Evolutionary conservation across 1,284 basidiomycete species (phyloP).

Genomic region (Heterobasidion parviporum): DNA sequence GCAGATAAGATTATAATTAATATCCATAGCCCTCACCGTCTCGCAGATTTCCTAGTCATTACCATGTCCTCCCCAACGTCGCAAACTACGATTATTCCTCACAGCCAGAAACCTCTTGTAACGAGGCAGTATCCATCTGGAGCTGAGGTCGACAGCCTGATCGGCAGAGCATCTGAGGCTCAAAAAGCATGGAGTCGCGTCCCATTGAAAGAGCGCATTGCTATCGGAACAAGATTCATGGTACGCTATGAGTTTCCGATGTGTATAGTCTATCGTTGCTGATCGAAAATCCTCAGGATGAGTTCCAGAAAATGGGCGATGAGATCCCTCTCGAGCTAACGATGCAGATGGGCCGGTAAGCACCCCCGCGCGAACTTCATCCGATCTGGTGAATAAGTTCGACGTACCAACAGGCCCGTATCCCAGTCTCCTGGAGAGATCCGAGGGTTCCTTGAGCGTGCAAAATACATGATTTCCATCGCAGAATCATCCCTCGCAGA

Average conservation of each 20-base stretch:
- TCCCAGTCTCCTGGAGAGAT: slow-evolving; percentile 75
- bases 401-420: slow-evolving; percentile 50
- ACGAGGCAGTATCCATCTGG: slow-evolving; percentile 49
- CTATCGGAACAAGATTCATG: slow-evolving; percentile 70
- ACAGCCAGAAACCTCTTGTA: slow-evolving; percentile 53
- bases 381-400: not conserved
- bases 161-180: slow-evolving; percentile 52
- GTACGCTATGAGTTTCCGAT: slow-evolving; percentile 28
- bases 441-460: slow-evolving; percentile 73
- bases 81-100: slow-evolving; percentile 67
- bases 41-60: not conserved
- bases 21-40: not conserved
- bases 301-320: slow-evolving; percentile 64
- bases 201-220: slow-evolving; percentile 63
- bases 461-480: slow-evolving; percentile 80
- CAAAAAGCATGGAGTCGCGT: slow-evolving; percentile 71
- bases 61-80: slow-evolving; percentile 7
- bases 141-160: slow-evolving; percentile 49
- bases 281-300: slow-evolving; percentile 38
- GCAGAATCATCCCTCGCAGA: slow-evolving; percentile 75
- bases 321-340: slow-evolving; percentile 74
- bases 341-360: slow-evolving; percentile 71
- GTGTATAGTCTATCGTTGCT: not conserved
- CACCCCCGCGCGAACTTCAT: slow-evolving; percentile 3
- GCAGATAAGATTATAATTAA: not conserved